Evolutionary conservation across 257 asterid genomes (phyloP).

Genomic region (Lavandula angustifolia): DNA sequence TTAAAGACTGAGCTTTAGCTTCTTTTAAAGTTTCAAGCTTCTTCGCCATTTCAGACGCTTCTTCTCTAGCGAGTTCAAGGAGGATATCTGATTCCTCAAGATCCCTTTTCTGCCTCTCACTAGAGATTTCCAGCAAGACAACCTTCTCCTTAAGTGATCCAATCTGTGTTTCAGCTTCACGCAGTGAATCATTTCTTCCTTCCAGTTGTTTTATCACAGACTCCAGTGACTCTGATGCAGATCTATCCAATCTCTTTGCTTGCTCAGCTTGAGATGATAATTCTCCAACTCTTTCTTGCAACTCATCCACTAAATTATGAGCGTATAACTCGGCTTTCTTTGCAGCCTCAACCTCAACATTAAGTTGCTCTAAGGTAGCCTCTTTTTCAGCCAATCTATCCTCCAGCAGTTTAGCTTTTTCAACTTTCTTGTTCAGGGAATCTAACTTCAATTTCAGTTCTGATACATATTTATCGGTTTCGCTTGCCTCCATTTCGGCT

Average conservation of each 20-base stretch:
- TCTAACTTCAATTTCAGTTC: conserved; percentile 65
- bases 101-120: conserved; percentile 61
- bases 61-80: conserved; percentile 59
- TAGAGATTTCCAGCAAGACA: conserved; percentile 69
- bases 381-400: conserved; percentile 66
- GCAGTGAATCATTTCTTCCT: conserved; percentile 71
- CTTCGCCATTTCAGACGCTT: conserved; percentile 60
- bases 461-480: conserved; percentile 53
- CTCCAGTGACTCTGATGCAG: conserved; percentile 78
- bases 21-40: conserved; percentile 66
- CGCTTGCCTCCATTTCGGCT: conserved; percentile 52
- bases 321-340: conserved; percentile 78
- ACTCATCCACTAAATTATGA: conserved; percentile 66
- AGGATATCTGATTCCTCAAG: conserved; percentile 65
- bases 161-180: conserved; percentile 70
- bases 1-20: conserved; percentile 62
- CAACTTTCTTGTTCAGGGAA: conserved; percentile 59
- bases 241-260: conserved; percentile 78
- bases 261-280: conserved; percentile 61
- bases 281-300: conserved; percentile 67
- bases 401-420: conserved; percentile 52
- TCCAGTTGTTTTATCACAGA: conserved; percentile 84
- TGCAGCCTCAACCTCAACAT: conserved; percentile 86
- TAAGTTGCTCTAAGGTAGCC: conserved; percentile 70
- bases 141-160: conserved; percentile 75